Evolutionary conservation across 768 basidiomycete genomes (phyloP).

Genomic region (Leccinum obscurum): DNA sequence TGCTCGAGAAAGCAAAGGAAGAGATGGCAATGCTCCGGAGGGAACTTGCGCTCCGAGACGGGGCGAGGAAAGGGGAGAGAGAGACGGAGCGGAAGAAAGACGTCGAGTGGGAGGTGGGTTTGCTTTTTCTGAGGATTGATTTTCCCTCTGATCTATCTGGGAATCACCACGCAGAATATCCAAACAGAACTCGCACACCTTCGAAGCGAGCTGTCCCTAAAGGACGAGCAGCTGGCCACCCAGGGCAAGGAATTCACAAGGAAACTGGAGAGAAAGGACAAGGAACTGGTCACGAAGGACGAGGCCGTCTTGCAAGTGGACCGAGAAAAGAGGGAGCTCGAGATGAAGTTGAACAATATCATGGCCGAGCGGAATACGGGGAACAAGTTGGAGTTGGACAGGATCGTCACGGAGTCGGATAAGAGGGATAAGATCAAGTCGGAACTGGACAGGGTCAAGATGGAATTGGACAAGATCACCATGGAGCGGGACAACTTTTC

Average conservation of each 20-base stretch:
- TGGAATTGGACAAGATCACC: not conserved
- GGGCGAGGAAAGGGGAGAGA: not conserved
- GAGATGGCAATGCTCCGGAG: slow-evolving; percentile 57
- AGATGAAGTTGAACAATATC: slow-evolving; percentile 26
- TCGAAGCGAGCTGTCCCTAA: not conserved
- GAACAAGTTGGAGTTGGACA: not conserved
- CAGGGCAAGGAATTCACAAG: not conserved
- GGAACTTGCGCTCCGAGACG: not conserved
- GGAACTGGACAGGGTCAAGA: not conserved
- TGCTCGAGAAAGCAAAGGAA: slow-evolving; percentile 48
- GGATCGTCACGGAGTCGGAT: not conserved
- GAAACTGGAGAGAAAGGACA: not conserved
- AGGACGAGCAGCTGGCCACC: slow-evolving; percentile 46
- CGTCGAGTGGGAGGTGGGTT: not conserved
- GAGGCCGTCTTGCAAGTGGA: slow-evolving; percentile 73
- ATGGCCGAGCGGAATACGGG: slow-evolving; percentile 30
- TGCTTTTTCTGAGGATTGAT: not conserved
- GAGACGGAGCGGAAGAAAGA: not conserved
- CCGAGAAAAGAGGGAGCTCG: slow-evolving; percentile 57
- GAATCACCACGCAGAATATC: not conserved
- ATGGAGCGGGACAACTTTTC: not conserved
- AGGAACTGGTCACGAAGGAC: slow-evolving; percentile 33
- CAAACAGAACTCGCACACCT: not conserved
- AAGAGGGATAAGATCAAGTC: not conserved
- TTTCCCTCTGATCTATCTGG: not conserved